These are phyloP conservation scores for Teratosphaeria viscida DNA, from an alignment of 2,329 filamentous ascomycete genomes.

Conservation along the genomic window DNA sequence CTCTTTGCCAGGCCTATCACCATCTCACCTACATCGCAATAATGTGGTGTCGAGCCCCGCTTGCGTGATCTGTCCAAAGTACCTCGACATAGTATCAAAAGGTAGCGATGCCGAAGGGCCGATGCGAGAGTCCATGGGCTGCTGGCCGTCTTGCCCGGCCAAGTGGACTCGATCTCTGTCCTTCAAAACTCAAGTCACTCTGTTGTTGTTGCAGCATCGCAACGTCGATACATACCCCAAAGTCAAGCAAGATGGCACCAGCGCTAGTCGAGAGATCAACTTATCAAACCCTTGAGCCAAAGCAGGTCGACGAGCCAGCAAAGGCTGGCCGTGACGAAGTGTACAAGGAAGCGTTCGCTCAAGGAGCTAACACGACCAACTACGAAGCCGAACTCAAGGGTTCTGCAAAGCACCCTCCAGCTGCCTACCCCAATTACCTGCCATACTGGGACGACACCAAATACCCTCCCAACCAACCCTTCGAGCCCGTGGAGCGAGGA, in stretches of 20 bases:
- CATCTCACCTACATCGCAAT: not conserved
- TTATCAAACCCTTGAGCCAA: conserved; percentile 4
- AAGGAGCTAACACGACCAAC: conserved; percentile 32
- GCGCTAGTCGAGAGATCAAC: conserved; percentile 29
- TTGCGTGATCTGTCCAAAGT: not conserved
- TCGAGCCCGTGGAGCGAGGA: conserved; percentile 65
- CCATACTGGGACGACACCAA: conserved; percentile 26
- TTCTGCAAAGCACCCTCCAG: conserved; percentile 42
- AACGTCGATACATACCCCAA: not conserved
- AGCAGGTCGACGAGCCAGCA: conserved; percentile 7
- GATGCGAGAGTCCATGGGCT: not conserved
- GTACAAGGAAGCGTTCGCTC: conserved; percentile 35
- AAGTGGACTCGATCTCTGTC: not conserved
- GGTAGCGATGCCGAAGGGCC: not conserved
- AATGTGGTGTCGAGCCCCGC: not conserved
- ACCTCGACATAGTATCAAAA: not conserved
- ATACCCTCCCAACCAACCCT: conserved; percentile 56
- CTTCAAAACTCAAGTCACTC: not conserved
- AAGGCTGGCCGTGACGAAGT: conserved; percentile 1
- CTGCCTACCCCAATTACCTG: conserved; percentile 57
- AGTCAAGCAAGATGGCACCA: conserved; percentile 29
- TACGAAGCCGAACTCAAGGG: conserved; percentile 45
- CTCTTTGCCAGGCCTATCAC: not conserved
- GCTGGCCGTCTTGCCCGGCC: not conserved
- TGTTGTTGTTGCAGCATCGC: not conserved